A percentile compares a stretch with the other conserved stretches of the same genome.
phyloP scores from a whole-genome alignment of 2,329 filamentous ascomycete genomes.

The Fusarium lyarnte region DNA sequence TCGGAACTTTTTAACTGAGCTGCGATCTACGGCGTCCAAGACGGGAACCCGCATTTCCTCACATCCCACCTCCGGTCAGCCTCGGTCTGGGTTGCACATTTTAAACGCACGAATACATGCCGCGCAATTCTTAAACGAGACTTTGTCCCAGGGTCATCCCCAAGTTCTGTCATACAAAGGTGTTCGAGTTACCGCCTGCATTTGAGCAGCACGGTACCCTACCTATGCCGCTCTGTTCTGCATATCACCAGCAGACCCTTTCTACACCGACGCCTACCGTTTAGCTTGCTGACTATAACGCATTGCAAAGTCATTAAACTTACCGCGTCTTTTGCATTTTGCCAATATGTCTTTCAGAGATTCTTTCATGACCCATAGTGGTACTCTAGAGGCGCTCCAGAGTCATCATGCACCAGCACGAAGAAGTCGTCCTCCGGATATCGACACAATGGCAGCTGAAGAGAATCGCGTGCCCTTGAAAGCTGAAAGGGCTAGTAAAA shows the following conservation, averaged over 20 bases:
- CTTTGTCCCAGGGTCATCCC: conserved; percentile 7
- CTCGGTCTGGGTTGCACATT: conserved; percentile 22
- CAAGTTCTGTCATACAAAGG: conserved; percentile 13
- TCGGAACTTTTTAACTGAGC: conserved; percentile 26
- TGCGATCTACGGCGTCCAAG: conserved; percentile 24
- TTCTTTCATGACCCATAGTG: conserved; percentile 40
- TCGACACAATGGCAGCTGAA: conserved; percentile 37
- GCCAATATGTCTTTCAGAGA: conserved; percentile 37
- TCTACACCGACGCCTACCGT: conserved; percentile 19
- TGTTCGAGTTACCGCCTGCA: conserved; percentile 13
- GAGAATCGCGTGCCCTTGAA: conserved; percentile 56
- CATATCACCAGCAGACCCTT: conserved; percentile 15
- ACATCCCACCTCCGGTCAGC: conserved; percentile 6
- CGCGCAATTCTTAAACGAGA: conserved; percentile 23
- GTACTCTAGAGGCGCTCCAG: conserved; percentile 39
- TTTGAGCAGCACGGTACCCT: conserved; percentile 5
- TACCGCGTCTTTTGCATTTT: neutral
- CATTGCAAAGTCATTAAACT: neutral
- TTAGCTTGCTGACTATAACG: conserved; percentile 15
- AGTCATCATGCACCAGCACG: conserved; percentile 35
- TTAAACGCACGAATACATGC: conserved; percentile 18
- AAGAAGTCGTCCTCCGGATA: conserved; percentile 41
- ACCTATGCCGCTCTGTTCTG: conserved; percentile 30
- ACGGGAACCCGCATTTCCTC: conserved; percentile 36
- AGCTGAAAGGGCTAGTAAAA: conserved; percentile 53